These are phyloP conservation scores for Echium plantagineum DNA, from an alignment of 257 asterid genomes.

Conservation along the genomic window DNA sequence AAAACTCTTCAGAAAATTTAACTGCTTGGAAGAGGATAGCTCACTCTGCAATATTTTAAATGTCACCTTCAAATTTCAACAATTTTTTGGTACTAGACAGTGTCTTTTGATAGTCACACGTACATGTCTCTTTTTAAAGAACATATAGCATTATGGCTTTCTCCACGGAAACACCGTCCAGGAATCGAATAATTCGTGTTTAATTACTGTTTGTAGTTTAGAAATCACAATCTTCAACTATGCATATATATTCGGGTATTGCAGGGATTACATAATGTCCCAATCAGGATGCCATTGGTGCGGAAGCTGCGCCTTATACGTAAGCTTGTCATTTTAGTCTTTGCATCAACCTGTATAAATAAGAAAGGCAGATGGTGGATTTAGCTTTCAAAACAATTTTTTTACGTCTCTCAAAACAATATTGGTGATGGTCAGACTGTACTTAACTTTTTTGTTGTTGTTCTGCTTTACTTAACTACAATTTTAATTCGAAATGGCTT, in stretches of 20 bases:
- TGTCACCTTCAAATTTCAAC: background rate
- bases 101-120: background rate
- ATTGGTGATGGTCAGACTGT: background rate
- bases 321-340: slow-evolving; percentile 62
- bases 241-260: slow-evolving; percentile 64
- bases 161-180: background rate
- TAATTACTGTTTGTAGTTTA: slow-evolving; percentile 16
- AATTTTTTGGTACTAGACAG: background rate
- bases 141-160: background rate
- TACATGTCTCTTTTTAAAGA: background rate
- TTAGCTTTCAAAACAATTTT: background rate
- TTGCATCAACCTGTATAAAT: slow-evolving; percentile 27
- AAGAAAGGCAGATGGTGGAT: slow-evolving; percentile 18
- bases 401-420: background rate
- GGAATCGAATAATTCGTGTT: background rate
- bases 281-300: slow-evolving; percentile 58
- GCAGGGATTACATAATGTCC: slow-evolving; percentile 56
- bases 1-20: background rate
- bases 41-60: no score
- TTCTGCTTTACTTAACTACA: background rate
- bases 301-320: slow-evolving; percentile 54
- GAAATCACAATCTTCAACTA: slow-evolving; percentile 40
- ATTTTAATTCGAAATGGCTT: background rate
- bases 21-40: background rate
- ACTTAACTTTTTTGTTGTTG: no score